phyloP scores from a whole-genome alignment of 2,329 filamentous ascomycete species.

The Alternaria arbusti region DNA sequence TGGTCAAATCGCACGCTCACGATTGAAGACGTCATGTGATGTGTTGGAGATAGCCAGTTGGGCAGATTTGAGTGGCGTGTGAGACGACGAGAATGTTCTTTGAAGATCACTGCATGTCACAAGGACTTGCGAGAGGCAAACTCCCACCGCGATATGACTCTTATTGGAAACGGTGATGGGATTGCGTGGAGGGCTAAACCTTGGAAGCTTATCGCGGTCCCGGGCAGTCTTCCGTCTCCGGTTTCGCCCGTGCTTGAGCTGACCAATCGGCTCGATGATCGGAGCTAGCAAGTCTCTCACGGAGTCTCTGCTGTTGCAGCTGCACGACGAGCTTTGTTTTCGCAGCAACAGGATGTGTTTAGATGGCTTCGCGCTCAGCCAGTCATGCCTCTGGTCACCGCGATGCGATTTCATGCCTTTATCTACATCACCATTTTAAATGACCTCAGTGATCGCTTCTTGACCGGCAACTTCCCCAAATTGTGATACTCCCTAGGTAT shows the following conservation, averaged over 20 bases:
- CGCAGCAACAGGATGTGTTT: too few relatives aligned
- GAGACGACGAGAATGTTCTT: background rate
- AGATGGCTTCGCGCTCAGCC: too few relatives aligned
- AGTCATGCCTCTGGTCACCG: too few relatives aligned
- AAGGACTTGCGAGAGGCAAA: background rate
- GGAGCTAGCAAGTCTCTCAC: too few relatives aligned
- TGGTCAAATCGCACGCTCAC: background rate
- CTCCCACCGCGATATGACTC: background rate
- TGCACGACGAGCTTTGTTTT: too few relatives aligned
- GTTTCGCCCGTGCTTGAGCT: background rate
- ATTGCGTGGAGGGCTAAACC: conserved; percentile 5
- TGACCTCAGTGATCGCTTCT: too few relatives aligned
- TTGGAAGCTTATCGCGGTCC: conserved; percentile 5
- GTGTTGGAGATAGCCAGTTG: background rate
- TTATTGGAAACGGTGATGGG: background rate
- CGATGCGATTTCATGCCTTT: too few relatives aligned
- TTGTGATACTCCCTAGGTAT: too few relatives aligned
- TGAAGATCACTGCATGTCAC: background rate
- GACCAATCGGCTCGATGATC: too few relatives aligned
- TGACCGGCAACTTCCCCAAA: too few relatives aligned
- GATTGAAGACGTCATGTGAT: conserved; percentile 9
- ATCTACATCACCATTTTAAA: too few relatives aligned
- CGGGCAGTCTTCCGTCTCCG: conserved; percentile 7
- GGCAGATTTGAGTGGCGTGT: rapidly evolving
- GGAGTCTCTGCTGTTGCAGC: too few relatives aligned